Conservation (phyloP, 345 rosid species). For the Pugionium cornutum region DNA sequence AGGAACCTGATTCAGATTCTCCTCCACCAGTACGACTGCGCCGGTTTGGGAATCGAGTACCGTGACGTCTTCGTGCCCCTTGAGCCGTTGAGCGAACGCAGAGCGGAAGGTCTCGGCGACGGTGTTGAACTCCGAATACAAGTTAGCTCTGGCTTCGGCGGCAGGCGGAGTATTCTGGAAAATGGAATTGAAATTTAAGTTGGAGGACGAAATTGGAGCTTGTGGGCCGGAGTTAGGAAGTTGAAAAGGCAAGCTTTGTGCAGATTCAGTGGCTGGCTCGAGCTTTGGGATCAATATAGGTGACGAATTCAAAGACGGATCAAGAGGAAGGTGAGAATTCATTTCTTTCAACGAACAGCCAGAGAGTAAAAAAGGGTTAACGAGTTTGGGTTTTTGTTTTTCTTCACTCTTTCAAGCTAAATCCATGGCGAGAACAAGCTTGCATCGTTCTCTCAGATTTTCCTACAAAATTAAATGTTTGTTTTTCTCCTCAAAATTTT, state of each 20-base stretch:
- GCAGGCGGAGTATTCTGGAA: too few relatives aligned
- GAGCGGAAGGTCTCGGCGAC: slow-evolving; percentile 59
- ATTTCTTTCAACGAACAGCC: background rate
- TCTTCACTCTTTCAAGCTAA: background rate
- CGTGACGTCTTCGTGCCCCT: slow-evolving; percentile 43
- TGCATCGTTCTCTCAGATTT: background rate
- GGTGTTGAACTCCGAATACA: slow-evolving; percentile 55
- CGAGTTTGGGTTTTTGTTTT: background rate
- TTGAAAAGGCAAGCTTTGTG: background rate
- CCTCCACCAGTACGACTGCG: slow-evolving; percentile 56
- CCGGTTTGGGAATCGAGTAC: slow-evolving; percentile 51
- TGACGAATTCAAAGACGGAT: background rate
- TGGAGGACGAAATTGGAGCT: background rate
- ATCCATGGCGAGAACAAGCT: slow-evolving; percentile 1
- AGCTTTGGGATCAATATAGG: slow-evolving; percentile 9
- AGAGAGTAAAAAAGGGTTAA: background rate
- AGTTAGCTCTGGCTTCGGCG: background rate
- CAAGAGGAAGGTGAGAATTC: background rate
- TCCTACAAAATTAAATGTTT: background rate
- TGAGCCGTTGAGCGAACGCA: slow-evolving; percentile 53
- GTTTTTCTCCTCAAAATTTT: background rate
- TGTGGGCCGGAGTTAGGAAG: background rate
- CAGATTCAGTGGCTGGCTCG: background rate
- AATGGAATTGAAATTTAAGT: background rate
- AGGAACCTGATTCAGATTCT: slow-evolving; percentile 16